Conservation (phyloP, 176 grass and related monocot species). For the Zizania latifolia region DNA sequence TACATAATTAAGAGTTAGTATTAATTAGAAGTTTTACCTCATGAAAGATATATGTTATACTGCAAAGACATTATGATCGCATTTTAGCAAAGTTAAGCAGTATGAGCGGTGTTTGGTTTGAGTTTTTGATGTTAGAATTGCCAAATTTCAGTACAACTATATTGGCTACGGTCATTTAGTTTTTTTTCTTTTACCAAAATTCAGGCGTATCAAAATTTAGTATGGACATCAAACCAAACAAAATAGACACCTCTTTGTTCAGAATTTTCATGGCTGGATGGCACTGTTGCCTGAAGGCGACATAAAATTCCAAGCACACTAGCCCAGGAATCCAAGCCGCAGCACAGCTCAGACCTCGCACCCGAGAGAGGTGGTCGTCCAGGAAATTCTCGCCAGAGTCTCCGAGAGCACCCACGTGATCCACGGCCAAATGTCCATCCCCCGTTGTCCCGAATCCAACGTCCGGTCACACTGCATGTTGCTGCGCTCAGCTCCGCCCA, state of each 20-base stretch:
- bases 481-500: not conserved
- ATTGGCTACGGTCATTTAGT: no score
- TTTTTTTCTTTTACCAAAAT: no score
- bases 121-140: no score
- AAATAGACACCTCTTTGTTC: not conserved
- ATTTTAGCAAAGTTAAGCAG: no score
- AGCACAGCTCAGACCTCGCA: not conserved
- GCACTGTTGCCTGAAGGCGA: not conserved
- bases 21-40: no score
- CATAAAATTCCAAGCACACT: slow-evolving; percentile 15
- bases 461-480: not conserved
- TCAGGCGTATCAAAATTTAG: no score
- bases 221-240: no score
- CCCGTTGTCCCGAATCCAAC: not conserved
- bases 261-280: not conserved
- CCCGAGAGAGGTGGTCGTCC: not conserved
- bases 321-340: slow-evolving; percentile 15
- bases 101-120: no score
- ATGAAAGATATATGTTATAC: no score
- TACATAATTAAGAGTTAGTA: no score
- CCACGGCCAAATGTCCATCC: not conserved
- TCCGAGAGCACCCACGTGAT: slow-evolving; percentile 27
- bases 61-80: no score
- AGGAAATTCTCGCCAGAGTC: slow-evolving; percentile 26
- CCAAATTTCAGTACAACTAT: no score